Percentiles rank a stretch among this genome's conserved stretches.
Conservation (phyloP, 345 rosid genomes). For the Jatropha curcas region DNA sequence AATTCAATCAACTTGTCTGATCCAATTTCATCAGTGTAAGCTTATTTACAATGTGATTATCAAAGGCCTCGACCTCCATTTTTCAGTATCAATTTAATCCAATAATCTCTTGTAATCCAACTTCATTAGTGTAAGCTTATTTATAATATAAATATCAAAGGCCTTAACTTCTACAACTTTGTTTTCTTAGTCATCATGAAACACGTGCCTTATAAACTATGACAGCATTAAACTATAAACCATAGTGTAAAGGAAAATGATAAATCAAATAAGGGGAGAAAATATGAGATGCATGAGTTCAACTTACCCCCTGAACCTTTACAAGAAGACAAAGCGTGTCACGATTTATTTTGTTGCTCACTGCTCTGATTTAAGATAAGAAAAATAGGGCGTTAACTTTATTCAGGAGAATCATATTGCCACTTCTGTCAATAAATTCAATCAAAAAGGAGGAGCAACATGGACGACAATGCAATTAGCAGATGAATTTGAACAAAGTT, state of each 20-base stretch:
- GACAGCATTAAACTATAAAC: constrained; percentile 7
- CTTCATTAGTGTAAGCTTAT: neutral
- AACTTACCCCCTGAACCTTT: constrained; percentile 58
- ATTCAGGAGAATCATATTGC: neutral
- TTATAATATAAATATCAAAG: neutral
- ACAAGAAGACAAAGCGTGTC: constrained; percentile 70
- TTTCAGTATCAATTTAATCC: neutral
- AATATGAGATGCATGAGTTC: neutral
- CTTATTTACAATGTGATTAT: neutral
- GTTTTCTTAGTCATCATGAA: constrained; percentile 5
- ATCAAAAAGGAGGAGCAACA: constrained; percentile 3
- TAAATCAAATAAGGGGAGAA: neutral
- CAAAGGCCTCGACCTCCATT: neutral
- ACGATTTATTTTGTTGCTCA: constrained; percentile 60
- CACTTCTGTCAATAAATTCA: neutral
- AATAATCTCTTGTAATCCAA: neutral
- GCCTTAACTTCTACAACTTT: neutral
- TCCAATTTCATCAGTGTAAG: neutral
- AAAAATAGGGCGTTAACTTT: neutral
- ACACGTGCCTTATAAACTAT: neutral
- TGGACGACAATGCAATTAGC: neutral
- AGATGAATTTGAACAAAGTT: constrained; percentile 11
- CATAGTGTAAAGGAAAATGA: neutral
- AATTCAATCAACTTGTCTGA: neutral
- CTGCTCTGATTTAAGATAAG: constrained; percentile 48